A percentile compares a stretch with the other conserved stretches of the same genome.
Conservation (phyloP, 2,329 filamentous ascomycete species). For the Aspergillus texensis region DNA sequence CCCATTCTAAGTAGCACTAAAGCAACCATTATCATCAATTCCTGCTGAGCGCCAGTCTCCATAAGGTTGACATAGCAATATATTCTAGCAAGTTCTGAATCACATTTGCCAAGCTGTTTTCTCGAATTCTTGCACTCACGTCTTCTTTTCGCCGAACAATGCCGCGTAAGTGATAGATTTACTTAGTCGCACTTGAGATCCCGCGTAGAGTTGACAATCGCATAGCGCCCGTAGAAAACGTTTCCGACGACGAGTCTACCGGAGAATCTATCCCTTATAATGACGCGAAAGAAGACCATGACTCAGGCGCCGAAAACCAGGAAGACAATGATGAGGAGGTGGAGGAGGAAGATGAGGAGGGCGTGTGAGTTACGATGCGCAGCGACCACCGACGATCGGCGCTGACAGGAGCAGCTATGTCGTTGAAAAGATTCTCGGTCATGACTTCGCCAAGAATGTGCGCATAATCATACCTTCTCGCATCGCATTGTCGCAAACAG, state of each 20-base stretch:
- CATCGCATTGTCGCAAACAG: slow-evolving; percentile 2
- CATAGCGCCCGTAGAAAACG: slow-evolving; percentile 34
- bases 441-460: slow-evolving; percentile 42
- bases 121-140: slow-evolving; percentile 26
- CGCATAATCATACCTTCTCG: slow-evolving; percentile 10
- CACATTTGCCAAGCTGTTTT: slow-evolving; percentile 34
- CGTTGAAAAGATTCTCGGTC: slow-evolving; percentile 44
- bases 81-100: background rate
- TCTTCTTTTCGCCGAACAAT: slow-evolving; percentile 30
- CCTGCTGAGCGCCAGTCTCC: background rate
- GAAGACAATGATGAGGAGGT: slow-evolving; percentile 28
- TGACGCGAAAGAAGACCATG: slow-evolving; percentile 23
- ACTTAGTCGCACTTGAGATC: slow-evolving; percentile 12
- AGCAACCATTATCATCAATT: slow-evolving; percentile 11
- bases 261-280: slow-evolving; percentile 43
- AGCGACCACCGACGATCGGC: slow-evolving; percentile 11
- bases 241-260: slow-evolving; percentile 41
- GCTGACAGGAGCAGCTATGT: slow-evolving; percentile 37
- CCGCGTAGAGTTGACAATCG: slow-evolving; percentile 17
- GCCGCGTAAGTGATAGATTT: slow-evolving; percentile 43
- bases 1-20: slow-evolving; percentile 13
- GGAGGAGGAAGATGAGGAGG: slow-evolving; percentile 36
- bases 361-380: slow-evolving; percentile 32
- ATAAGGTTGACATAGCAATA: background rate
- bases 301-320: slow-evolving; percentile 21